These are phyloP conservation scores for Chytriomyces sp. DNA, from an alignment of 192 early-diverging fungal genomes.

Conservation along the genomic window DNA sequence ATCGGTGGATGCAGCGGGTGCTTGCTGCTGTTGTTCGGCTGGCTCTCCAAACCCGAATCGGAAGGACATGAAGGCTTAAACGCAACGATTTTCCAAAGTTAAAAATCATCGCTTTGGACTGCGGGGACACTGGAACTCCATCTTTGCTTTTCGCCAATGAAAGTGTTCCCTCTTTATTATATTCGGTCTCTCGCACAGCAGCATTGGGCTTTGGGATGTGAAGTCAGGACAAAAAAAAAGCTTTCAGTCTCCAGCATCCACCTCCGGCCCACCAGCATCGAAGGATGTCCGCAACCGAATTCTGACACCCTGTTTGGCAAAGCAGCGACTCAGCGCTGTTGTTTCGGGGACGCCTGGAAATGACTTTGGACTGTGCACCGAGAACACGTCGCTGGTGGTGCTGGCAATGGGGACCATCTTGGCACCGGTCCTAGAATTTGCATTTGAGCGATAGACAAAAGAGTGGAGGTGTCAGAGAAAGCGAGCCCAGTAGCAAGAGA, in stretches of 20 bases:
- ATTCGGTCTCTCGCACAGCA: no score
- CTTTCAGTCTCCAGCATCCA: no score
- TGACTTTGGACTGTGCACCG: slow-evolving; percentile 40
- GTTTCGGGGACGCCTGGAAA: slow-evolving; percentile 49
- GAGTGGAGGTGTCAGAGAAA: no score
- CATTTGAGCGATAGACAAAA: not conserved
- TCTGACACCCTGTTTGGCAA: slow-evolving; percentile 40
- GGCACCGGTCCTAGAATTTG: not conserved
- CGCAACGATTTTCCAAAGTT: no score
- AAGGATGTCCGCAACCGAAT: not conserved
- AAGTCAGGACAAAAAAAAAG: no score
- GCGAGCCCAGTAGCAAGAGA: not conserved
- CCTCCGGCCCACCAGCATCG: no score
- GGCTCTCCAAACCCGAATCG: not conserved
- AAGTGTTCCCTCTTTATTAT: no score
- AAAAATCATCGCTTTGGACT: no score
- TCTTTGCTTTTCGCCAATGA: no score
- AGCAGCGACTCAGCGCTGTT: slow-evolving; percentile 40
- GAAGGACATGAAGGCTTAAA: not conserved
- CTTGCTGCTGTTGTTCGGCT: not conserved
- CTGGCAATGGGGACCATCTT: slow-evolving; percentile 18
- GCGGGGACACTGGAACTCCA: no score
- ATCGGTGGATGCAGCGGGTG: not conserved
- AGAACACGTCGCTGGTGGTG: slow-evolving; percentile 25
- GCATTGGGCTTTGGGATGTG: no score